Conservation (phyloP, 164 flowering plant genomes). For the Piper longum region DNA sequence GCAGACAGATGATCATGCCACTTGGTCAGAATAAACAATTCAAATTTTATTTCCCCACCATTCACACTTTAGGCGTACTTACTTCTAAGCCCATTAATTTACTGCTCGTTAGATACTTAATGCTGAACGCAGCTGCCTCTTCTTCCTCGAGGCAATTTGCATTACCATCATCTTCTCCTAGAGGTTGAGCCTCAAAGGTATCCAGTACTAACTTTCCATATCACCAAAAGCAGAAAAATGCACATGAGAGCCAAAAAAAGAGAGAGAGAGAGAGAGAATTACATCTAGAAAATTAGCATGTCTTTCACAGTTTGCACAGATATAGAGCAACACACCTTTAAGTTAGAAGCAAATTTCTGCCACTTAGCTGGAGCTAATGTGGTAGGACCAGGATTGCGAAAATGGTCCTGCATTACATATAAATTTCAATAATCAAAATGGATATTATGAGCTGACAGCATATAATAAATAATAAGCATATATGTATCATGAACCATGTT, state of each 20-base stretch:
- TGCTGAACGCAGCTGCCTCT: slow-evolving; percentile 70
- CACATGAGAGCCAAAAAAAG: background rate
- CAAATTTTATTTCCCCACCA: background rate
- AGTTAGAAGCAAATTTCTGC: slow-evolving; percentile 80
- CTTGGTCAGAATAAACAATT: background rate
- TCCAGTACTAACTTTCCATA: slow-evolving; percentile 58
- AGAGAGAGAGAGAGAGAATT: no score
- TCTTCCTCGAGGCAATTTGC: slow-evolving; percentile 76
- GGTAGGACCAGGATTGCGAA: slow-evolving; percentile 65
- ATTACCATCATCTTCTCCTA: slow-evolving; percentile 90
- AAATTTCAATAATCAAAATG: background rate
- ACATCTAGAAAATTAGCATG: no score
- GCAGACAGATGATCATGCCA: slow-evolving; percentile 7
- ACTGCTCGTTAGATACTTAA: slow-evolving; percentile 94
- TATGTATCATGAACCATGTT: background rate
- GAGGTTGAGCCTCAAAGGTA: slow-evolving; percentile 93
- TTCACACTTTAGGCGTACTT: slow-evolving; percentile 4
- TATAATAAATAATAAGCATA: background rate
- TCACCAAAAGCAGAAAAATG: slow-evolving; percentile 3
- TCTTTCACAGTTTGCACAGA: no score
- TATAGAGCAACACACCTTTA: slow-evolving; percentile 72
- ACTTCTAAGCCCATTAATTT: slow-evolving; percentile 97
- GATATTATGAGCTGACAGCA: background rate
- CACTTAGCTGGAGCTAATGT: slow-evolving; percentile 52
- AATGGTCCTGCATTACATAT: slow-evolving; percentile 57